Evolutionary conservation across 768 basidiomycete species (phyloP), one percentile per base, ranked within the genome.

Genomic region (Boletus reticuloceps): DNA sequence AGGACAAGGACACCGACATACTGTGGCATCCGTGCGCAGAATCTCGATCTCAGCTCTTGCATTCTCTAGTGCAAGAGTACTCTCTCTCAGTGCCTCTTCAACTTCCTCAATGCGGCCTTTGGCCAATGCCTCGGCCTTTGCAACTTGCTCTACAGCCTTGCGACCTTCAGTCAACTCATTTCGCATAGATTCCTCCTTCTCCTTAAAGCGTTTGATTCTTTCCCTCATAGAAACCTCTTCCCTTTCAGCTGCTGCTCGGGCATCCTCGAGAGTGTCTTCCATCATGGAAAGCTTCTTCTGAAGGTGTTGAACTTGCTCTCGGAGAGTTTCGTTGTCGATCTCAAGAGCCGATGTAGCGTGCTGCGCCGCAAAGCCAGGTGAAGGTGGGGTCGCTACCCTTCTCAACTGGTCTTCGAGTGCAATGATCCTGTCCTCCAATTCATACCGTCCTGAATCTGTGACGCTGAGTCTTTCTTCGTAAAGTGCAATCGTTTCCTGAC

Each of bases 281-380:
- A 96, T 76, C 38, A 74, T 75, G 3, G 79, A 70, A 29, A 95
- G 79, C 69, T 88, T 89, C 65, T 82, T 83, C 66, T 92, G 88
- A 34, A 96, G 76, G 71, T 98, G 91, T 39, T 83, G 82, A n/a
- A 93, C 80, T 69, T 99, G 95, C 29, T 95, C 94, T 16, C 82
- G 84, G 13, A 98, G 82, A 14, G 84, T 87, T 69, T 98, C 94
- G 64, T 98, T 98, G 71, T 99, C 95, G 59, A 99, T 98, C 65
- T 93, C 85, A 3, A 86, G 82, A 0, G 94, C 95, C 10, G 91
- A 86, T 6, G 82, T 73, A 5, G 81, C 76, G 27, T 75, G 74
- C 8, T 72, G 73, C 2, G 74, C 68, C 10, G 65, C 58, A 5
- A 74, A 66, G 37, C 67, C 55, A 36, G 78, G 68, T 46, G 77